Evolutionary conservation across 768 basidiomycete species (phyloP), one percentile per base, ranked within the genome.

Genomic region (Pisolithus marmoratus): DNA sequence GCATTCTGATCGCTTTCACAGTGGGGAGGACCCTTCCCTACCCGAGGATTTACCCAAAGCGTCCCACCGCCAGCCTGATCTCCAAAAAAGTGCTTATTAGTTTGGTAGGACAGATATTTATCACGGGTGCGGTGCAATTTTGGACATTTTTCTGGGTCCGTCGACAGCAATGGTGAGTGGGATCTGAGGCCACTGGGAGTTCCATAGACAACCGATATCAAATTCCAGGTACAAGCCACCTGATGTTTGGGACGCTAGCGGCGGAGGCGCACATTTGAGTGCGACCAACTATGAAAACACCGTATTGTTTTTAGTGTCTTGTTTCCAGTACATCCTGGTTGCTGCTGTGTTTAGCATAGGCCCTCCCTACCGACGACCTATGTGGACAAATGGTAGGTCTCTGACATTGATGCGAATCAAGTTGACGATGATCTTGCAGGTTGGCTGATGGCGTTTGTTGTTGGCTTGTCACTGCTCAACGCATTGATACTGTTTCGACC

Each of bases 301-400:
- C 5, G 83, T 80, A 26, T 70, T 99, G 51, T 99, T 99, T 73
- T 70, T 97, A 57, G 75, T 97, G 41, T 97, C 96, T 9, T 96
- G 93, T 55, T 98, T 98, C 83, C 96, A 99, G 71, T 99, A 99
- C 68, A 91, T 98, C 62, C 75, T 98, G 46, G 90, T 96, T 8
- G 96, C 95, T 12, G 95, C 87, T 0, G 93, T 98, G 1, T 99
- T 98, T 72, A 95, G 91, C 65, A 96, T 98, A 58, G 96, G 96
- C 0, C 94, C 94, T 3, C 96, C 96, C 4, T 99, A 95, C 68
- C 82, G 96, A 46, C 88, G 90, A 68, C 80, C 93, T 23, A 90
- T 98, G 79, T 93, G 88, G 82, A 90, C 94, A 15, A 99, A 99
- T 63, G 82, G 94, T 94, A 63, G 51, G 83, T 64, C 41, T 49